Evolutionary conservation across 495 filamentous ascomycete species (phyloP), one percentile per base, ranked within the genome.

Genomic region (Hypoxylon fragiforme): DNA sequence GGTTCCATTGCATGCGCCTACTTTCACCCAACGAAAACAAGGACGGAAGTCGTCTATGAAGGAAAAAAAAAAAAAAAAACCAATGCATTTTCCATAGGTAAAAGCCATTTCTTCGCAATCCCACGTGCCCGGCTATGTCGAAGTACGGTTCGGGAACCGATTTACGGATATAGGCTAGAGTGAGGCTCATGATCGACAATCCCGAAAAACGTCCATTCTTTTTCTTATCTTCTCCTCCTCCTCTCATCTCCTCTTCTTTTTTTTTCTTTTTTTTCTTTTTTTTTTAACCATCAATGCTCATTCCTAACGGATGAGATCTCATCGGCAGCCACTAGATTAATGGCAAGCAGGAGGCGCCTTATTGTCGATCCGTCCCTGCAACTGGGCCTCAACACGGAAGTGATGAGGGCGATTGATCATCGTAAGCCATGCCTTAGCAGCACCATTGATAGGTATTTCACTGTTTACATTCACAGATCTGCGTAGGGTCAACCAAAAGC

Each of bases 101-200:
- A 37, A 18, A 52, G 46, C 32, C 48, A 37, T 18, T 44, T 35
- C 24, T 34, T 34, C 43, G 31, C 39, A 39, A 49, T 26, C 44
- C 52, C 58, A 62, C 52, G 58, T 62, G 52, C 52, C 52, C 46
- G 8, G 32, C 44, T 53, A 50, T 39, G 47, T 57, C 19, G 20
- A 62, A 44, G 30, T 57, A 57, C 44, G 38, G 48, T 52, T 57
- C 42, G 38, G 52, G 52, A 57, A 52, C 58, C 55, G 52, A 62
- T 57, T 57, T 44, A 19, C 48, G 14, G 44, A 36, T 21, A 57
- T 21, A 38, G 15, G 45, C 43, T 28, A 53, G 9, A 57, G 52
- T 57, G 58, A 62, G 58, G 58, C 52, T 62, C 52, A 40, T 49
- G 52, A 62, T 62, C 58, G 52, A 42, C 58, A 49, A 44, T 8